phyloP scores from a whole-genome alignment of 2,329 filamentous ascomycete species.

The Calonectria multiphialidica region DNA sequence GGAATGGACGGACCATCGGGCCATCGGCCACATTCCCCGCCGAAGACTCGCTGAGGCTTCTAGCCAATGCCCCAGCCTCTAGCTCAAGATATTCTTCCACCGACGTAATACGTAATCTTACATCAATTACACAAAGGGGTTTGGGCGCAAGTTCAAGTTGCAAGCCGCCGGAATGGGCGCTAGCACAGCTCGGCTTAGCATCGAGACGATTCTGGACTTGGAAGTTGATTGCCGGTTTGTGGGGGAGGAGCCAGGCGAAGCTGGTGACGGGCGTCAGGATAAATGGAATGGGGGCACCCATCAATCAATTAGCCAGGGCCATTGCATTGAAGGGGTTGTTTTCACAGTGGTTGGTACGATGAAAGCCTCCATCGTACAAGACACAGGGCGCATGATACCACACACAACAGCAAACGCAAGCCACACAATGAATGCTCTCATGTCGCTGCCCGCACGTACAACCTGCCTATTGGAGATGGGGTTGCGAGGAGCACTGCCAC shows the following conservation, averaged over 20 bases:
- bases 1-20: background rate
- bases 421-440: background rate
- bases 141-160: background rate
- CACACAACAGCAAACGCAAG: background rate
- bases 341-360: background rate
- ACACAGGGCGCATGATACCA: background rate
- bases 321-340: background rate
- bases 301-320: background rate
- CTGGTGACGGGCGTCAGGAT: background rate
- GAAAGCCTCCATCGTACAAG: background rate
- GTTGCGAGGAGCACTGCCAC: background rate
- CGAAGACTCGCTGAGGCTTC: too few species aligned
- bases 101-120: background rate
- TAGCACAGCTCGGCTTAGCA: background rate
- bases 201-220: background rate
- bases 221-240: background rate
- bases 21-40: background rate
- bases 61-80: too few species aligned
- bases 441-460: background rate
- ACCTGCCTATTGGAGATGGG: background rate
- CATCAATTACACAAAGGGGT: background rate
- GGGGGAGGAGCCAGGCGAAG: background rate
- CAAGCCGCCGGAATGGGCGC: background rate
- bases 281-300: background rate
- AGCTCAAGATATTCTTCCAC: background rate